phyloP scores from a whole-genome alignment of 108 stramenopile genomes.

The Epipyxis sp. region DNA sequence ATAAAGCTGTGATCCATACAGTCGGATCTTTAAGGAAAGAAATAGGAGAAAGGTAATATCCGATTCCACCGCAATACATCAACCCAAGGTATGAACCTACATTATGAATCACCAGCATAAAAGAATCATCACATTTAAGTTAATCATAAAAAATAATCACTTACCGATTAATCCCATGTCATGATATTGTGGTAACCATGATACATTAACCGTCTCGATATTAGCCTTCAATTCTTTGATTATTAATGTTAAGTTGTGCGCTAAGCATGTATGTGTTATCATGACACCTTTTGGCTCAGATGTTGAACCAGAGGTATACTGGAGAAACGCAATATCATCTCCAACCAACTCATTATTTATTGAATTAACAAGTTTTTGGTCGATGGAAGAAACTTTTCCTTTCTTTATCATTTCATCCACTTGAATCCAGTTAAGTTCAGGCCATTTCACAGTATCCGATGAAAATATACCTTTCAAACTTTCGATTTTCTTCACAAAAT shows the following conservation, averaged over 20 bases:
- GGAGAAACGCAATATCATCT: conserved; percentile 80
- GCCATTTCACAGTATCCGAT: conserved; percentile 36
- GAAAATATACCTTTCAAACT: conserved; percentile 44
- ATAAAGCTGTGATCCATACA: conserved; percentile 77
- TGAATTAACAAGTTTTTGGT: neutral
- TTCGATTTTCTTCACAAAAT: conserved; percentile 66
- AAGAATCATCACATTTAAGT: neutral
- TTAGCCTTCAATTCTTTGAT: conserved; percentile 64
- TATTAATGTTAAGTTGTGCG: conserved; percentile 84
- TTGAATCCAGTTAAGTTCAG: conserved; percentile 5
- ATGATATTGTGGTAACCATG: conserved; percentile 99
- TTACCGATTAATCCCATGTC: conserved; percentile 98
- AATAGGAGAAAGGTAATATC: conserved; percentile 91
- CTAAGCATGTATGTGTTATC: conserved; percentile 75
- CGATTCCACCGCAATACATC: conserved; percentile 89
- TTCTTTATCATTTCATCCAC: conserved; percentile 10
- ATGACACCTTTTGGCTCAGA: conserved; percentile 62
- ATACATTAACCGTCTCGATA: conserved; percentile 77
- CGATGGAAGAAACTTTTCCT: neutral
- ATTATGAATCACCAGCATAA: neutral
- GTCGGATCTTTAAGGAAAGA: conserved; percentile 85
- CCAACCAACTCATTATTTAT: neutral
- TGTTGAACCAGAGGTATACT: conserved; percentile 95
- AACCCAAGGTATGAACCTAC: conserved; percentile 70
- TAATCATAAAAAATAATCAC: neutral